A percentile compares a stretch with the other conserved stretches of the same genome.
Conservation (phyloP, 2,329 filamentous ascomycete species). For the Periconia macrospinosa region DNA sequence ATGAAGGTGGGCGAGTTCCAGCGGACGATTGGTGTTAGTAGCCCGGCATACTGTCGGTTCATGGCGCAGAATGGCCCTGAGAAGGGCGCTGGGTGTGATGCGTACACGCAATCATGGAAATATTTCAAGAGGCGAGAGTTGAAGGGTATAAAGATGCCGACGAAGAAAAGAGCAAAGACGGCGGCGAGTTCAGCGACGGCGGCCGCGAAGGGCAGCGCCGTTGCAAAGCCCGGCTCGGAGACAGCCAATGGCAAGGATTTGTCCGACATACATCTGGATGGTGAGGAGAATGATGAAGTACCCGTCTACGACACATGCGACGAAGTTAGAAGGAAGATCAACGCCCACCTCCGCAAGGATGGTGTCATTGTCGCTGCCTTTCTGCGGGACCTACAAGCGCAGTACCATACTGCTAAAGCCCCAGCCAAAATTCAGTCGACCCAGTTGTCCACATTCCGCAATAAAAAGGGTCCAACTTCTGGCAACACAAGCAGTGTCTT, state of each 20-base stretch:
- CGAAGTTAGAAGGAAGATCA: conserved; percentile 61
- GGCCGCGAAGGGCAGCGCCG: conserved; percentile 1
- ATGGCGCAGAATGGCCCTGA: conserved; percentile 52
- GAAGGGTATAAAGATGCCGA: conserved; percentile 10
- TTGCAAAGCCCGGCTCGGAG: too few species aligned
- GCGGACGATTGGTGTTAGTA: conserved; percentile 39
- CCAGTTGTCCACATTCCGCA: conserved; percentile 54
- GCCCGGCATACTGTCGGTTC: conserved; percentile 48
- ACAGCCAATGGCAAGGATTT: conserved; percentile 5
- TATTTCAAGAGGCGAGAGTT: neutral
- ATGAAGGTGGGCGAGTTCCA: conserved; percentile 52
- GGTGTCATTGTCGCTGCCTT: conserved; percentile 57
- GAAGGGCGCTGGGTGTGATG: conserved; percentile 32
- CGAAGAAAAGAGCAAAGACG: conserved; percentile 27
- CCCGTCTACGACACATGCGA: conserved; percentile 60
- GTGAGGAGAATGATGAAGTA: conserved; percentile 52
- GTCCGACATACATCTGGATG: conserved; percentile 37
- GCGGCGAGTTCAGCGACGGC: conserved; percentile 19
- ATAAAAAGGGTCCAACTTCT: conserved; percentile 51
- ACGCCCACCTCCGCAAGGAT: conserved; percentile 51
- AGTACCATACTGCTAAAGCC: conserved; percentile 35
- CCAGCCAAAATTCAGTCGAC: conserved; percentile 45
- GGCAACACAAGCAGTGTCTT: conserved; percentile 56
- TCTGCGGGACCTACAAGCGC: conserved; percentile 52
- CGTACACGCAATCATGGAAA: conserved; percentile 27